Percentiles rank a stretch among this genome's conserved stretches.
phyloP scores from a whole-genome alignment of 192 early-diverging fungal genomes.

The Thoreauomyces humboldtii region DNA sequence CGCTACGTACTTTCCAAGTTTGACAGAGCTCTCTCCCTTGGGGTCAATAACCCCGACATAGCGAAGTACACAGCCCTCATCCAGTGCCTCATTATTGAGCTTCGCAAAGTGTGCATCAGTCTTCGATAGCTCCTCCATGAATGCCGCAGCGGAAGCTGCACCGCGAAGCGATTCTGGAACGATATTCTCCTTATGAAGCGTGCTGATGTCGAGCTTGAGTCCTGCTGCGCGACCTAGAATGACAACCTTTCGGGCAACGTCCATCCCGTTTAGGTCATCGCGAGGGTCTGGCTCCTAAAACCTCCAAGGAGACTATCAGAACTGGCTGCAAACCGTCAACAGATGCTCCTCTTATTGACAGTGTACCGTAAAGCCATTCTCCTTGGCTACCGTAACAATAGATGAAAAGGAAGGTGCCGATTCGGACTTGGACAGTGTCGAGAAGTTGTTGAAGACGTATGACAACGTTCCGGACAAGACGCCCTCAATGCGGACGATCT shows the following conservation, averaged over 20 bases:
- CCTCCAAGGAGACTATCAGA: no score
- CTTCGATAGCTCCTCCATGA: constrained; percentile 79
- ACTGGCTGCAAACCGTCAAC: no score
- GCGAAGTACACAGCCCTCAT: constrained; percentile 76
- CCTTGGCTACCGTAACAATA: constrained; percentile 86
- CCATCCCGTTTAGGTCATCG: constrained; percentile 98
- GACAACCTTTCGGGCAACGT: constrained; percentile 93
- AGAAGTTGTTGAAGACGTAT: constrained; percentile 99
- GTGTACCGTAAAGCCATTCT: constrained; percentile 85
- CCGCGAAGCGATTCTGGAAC: constrained; percentile 82
- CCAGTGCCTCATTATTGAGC: constrained; percentile 75
- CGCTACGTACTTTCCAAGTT: constrained; percentile 61
- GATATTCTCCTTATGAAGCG: constrained; percentile 91
- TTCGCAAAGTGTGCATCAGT: constrained; percentile 83
- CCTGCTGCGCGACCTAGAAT: constrained; percentile 91
- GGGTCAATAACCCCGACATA: constrained; percentile 91
- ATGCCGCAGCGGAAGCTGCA: constrained; percentile 71
- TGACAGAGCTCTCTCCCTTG: constrained; percentile 69
- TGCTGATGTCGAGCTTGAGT: constrained; percentile 69
- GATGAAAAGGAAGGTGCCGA: constrained; percentile 69
- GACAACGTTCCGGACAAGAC: constrained; percentile 96
- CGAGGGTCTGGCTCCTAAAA: constrained; percentile 91
- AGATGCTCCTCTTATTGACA: no score
- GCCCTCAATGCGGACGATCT: constrained; percentile 90
- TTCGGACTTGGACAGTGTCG: constrained; percentile 44